Evolutionary conservation across 2,329 filamentous ascomycete species (phyloP).

Genomic region (Dactylellina parvicollis): DNA sequence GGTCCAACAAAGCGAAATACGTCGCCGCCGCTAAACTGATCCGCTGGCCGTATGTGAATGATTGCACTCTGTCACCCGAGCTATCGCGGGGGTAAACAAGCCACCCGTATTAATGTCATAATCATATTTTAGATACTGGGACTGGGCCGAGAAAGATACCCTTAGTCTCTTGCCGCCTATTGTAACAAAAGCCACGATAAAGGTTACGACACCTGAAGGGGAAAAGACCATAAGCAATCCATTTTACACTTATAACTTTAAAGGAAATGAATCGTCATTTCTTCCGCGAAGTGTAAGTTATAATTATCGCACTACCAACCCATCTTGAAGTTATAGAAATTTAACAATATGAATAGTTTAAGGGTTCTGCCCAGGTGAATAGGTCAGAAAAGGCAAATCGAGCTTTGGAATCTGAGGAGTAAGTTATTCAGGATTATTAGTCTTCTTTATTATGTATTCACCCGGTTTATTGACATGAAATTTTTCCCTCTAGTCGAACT

Average conservation of each 20-base stretch:
- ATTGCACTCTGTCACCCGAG: too few species aligned
- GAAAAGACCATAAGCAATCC: conserved; percentile 19
- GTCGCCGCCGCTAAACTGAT: conserved; percentile 54
- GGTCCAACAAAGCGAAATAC: conserved; percentile 47
- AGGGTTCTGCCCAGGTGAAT: too few species aligned
- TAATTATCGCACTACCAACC: too few species aligned
- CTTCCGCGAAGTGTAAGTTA: not conserved
- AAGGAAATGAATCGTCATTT: not conserved
- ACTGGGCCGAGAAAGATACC: conserved; percentile 51
- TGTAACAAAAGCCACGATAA: conserved; percentile 33
- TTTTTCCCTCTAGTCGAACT: too few species aligned
- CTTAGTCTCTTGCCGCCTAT: conserved; percentile 46
- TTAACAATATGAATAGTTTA: too few species aligned
- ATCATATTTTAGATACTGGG: conserved; percentile 55
- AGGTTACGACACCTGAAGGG: conserved; percentile 41
- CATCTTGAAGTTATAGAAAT: too few species aligned
- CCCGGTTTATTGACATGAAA: too few species aligned
- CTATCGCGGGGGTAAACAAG: not conserved
- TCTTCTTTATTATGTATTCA: too few species aligned
- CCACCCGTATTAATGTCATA: conserved; percentile 8
- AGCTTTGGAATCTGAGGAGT: too few species aligned
- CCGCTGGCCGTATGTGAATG: conserved; percentile 55
- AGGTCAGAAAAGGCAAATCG: too few species aligned
- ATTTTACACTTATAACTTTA: conserved; percentile 11
- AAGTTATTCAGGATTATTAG: too few species aligned